Conservation (phyloP, 257 asterid species). For the Scutellaria minor region DNA sequence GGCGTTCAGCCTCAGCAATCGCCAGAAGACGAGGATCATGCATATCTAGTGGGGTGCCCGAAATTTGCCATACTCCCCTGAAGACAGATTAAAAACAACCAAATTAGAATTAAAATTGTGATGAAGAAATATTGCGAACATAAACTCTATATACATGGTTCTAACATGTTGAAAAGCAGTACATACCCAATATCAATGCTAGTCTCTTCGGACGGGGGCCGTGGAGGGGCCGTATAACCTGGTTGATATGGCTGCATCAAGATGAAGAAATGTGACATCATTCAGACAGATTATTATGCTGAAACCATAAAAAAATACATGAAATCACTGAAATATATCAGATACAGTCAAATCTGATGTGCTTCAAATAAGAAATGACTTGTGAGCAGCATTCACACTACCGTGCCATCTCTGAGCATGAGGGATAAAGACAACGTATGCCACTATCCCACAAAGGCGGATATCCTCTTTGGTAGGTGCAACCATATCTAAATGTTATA, state of each 20-base stretch:
- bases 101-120: slow-evolving; percentile 24
- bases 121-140: background rate
- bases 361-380: background rate
- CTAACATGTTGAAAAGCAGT: slow-evolving; percentile 21
- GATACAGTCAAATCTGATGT: background rate
- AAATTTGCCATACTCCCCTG: slow-evolving; percentile 94
- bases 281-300: background rate
- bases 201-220: slow-evolving; percentile 76
- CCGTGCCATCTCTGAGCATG: background rate
- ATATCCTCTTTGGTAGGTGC: too few species aligned
- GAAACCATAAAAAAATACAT: background rate
- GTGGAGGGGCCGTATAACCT: slow-evolving; percentile 86
- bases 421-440: too few species aligned
- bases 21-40: slow-evolving; percentile 88
- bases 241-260: slow-evolving; percentile 80
- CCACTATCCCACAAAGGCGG: too few species aligned
- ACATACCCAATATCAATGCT: slow-evolving; percentile 82
- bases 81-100: slow-evolving; percentile 7
- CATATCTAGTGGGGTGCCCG: slow-evolving; percentile 80
- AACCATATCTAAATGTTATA: too few species aligned
- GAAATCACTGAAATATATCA: background rate
- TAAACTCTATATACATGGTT: slow-evolving; percentile 4
- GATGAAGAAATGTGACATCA: slow-evolving; percentile 28
- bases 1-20: slow-evolving; percentile 95
- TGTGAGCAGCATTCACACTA: background rate